Conservation (phyloP, 2,329 filamentous ascomycete species). For the Endocalyx cinctus region DNA sequence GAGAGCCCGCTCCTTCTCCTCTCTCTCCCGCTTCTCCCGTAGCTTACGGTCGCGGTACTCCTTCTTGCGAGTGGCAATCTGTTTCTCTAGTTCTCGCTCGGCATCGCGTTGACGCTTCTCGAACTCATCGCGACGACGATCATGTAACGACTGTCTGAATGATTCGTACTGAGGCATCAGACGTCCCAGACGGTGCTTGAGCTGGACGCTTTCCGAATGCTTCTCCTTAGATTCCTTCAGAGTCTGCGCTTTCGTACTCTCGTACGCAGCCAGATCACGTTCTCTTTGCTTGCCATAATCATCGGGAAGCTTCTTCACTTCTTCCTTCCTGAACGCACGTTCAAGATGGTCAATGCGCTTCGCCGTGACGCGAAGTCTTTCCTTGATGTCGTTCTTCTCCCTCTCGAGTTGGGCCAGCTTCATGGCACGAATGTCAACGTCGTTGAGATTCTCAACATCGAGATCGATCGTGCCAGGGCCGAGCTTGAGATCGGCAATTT, state of each 20-base stretch:
- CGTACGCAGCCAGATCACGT: constrained; percentile 73
- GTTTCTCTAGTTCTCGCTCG: constrained; percentile 87
- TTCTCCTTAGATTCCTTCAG: constrained; percentile 77
- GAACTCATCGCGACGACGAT: constrained; percentile 89
- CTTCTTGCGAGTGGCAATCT: constrained; percentile 82
- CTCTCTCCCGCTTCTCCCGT: constrained; percentile 76
- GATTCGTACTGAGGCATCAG: constrained; percentile 79
- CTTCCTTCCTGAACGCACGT: constrained; percentile 93
- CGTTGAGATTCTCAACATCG: constrained; percentile 75
- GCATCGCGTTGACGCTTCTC: constrained; percentile 90
- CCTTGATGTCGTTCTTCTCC: constrained; percentile 94
- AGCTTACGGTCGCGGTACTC: constrained; percentile 80
- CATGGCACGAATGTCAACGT: constrained; percentile 87
- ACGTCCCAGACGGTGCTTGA: constrained; percentile 87
- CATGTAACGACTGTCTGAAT: constrained; percentile 77
- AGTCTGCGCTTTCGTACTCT: constrained; percentile 71
- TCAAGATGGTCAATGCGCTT: constrained; percentile 97
- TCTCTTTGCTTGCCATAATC: constrained; percentile 84
- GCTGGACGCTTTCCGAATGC: constrained; percentile 85
- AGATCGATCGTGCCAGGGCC: constrained; percentile 72
- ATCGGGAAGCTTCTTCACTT: constrained; percentile 81
- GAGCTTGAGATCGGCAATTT: constrained; percentile 86
- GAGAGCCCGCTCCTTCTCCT: constrained; percentile 74
- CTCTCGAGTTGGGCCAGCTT: constrained; percentile 95
- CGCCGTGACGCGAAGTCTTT: constrained; percentile 84